phyloP scores from a whole-genome alignment of 257 asterid species.

The Vinca minor region DNA sequence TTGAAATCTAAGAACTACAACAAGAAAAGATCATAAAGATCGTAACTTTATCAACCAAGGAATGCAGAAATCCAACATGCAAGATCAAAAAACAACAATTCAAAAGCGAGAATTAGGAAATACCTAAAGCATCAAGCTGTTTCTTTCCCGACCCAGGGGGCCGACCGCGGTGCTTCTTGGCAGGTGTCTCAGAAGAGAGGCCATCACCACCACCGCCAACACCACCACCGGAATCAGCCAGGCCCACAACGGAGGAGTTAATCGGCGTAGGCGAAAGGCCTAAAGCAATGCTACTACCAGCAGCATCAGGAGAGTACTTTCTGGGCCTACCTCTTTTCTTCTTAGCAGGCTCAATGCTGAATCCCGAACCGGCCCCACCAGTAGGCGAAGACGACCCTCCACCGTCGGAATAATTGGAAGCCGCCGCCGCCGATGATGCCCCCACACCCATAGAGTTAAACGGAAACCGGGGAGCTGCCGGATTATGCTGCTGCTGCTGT shows the following conservation, averaged over 20 bases:
- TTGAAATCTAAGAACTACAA: background rate
- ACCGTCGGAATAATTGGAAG: slow-evolving; percentile 40
- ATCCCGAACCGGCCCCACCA: slow-evolving; percentile 30
- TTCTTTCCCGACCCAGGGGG: slow-evolving; percentile 53
- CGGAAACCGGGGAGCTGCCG: slow-evolving; percentile 54
- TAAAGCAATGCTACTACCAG: slow-evolving; percentile 49
- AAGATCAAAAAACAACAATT: background rate
- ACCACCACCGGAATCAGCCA: slow-evolving; percentile 26
- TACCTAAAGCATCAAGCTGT: slow-evolving; percentile 46
- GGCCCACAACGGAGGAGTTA: slow-evolving; percentile 23
- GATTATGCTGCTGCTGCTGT: too few relatives aligned
- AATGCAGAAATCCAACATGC: background rate
- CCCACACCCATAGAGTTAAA: slow-evolving; percentile 40
- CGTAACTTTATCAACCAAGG: slow-evolving; percentile 1
- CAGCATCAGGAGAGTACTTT: slow-evolving; percentile 63
- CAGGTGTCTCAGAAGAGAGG: slow-evolving; percentile 28
- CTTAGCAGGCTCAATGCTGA: slow-evolving; percentile 48
- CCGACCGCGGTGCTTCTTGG: slow-evolving; percentile 43
- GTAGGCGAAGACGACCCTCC: slow-evolving; percentile 30
- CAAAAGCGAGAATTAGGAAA: background rate
- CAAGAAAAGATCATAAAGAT: too few relatives aligned
- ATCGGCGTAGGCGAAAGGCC: slow-evolving; percentile 66
- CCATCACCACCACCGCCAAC: slow-evolving; percentile 34
- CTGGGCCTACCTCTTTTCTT: slow-evolving; percentile 88
- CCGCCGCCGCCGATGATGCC: slow-evolving; percentile 16